Evolutionary conservation across 2,329 filamentous ascomycete species (phyloP), one percentile per base, ranked within the genome.

Genomic region (Pseudocercospora ulei): DNA sequence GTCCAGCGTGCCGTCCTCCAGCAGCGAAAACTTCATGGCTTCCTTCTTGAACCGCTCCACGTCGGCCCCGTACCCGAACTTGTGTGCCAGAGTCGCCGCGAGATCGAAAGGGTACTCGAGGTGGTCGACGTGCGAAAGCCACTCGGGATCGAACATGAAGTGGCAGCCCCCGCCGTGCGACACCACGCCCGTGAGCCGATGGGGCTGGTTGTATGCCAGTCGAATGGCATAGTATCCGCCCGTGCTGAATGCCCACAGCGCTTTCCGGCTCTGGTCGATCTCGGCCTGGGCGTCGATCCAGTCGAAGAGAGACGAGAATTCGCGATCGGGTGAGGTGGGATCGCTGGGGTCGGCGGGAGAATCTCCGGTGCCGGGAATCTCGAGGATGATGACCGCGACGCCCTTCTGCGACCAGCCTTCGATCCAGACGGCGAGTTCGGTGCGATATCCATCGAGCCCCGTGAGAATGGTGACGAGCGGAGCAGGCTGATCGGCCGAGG

Each of bases 61-160:
- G 38, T 64, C 61, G 8, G 56, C 47, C 19, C 57, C 58, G 38
- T 65, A 65, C 14, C 63, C 63, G 46, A 59, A 73, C 44, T 72
- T 72, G 49, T 68, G 63, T 4, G 66, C 65, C 22, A 73, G 52
- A 0, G 69, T 71, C 39, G 65, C 61, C 3, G 67, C 68, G 3
- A 72, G 62, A 39, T 75, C 72, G 49, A 76, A 76, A 0, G 73
- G 72, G 52, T 76, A 77, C 52, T 76, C 73, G 18, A 75, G 60
- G 35, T 69, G 61, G 47, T 76, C 71, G 9, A 70, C 70, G 5
- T 65, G 53, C n/a, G 66, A 62, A 36, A 77, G 55, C 73, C 73
- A 76, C 36, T 59, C 62, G 3, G 53, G 53, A 26, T 68, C 63
- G 45, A 77, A 76, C 72, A 76, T 76, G 48, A 71, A 64, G 48